phyloP scores from a whole-genome alignment of 148 eudicot species.

The Polygonum aviculare region DNA sequence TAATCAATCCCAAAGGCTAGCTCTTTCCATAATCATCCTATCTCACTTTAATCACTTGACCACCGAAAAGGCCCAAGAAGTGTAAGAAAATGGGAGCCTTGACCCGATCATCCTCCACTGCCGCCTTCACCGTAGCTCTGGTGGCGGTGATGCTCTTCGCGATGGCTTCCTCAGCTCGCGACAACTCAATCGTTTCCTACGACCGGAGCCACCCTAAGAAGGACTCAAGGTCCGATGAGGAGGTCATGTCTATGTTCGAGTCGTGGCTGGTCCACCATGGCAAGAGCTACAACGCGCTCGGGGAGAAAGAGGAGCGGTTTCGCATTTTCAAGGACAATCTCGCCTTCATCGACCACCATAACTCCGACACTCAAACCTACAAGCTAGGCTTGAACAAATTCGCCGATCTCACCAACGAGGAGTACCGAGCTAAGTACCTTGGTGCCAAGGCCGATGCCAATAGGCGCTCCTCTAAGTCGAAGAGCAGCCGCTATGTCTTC shows the following conservation, averaged over 20 bases:
- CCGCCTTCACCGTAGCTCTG: neutral
- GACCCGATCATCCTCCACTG: neutral
- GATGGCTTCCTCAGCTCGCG: constrained; percentile 20
- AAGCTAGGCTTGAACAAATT: constrained; percentile 62
- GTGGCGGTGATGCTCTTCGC: neutral
- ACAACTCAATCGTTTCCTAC: constrained; percentile 43
- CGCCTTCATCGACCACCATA: constrained; percentile 50
- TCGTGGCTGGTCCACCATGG: constrained; percentile 55
- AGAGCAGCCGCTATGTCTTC: constrained; percentile 46
- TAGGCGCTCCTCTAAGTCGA: constrained; percentile 6
- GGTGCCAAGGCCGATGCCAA: constrained; percentile 28
- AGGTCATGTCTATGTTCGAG: constrained; percentile 46
- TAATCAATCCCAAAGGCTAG: neutral
- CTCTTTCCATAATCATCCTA: neutral
- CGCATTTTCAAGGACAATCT: constrained; percentile 57
- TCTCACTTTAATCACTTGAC: neutral
- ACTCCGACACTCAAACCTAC: constrained; percentile 32
- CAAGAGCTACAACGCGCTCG: constrained; percentile 53
- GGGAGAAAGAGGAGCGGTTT: constrained; percentile 50
- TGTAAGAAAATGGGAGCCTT: neutral
- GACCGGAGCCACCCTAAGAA: constrained; percentile 13
- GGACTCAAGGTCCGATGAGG: constrained; percentile 26
- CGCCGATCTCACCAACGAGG: constrained; percentile 50
- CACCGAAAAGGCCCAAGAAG: neutral
- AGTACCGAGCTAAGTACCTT: constrained; percentile 4